Conservation (phyloP, 2,329 filamentous ascomycete species). For the Thermochaetoides dissita region DNA sequence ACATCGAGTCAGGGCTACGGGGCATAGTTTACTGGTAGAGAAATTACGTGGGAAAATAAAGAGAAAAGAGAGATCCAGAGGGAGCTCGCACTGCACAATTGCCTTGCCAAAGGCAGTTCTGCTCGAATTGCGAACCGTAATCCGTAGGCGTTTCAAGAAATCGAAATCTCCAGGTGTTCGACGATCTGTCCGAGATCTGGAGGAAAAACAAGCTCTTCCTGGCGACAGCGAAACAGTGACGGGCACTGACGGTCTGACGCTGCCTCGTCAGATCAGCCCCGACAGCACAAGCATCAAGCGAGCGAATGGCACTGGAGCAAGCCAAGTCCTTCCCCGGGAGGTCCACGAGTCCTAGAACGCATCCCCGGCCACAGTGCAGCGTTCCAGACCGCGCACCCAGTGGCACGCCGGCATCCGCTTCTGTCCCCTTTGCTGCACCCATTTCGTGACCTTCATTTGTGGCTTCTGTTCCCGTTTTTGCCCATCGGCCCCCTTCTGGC, state of each 20-base stretch:
- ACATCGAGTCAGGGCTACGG: not conserved
- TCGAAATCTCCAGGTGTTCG: too few species aligned
- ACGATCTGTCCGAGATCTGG: too few species aligned
- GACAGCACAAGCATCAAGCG: conserved; percentile 3
- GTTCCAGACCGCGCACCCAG: conserved; percentile 10
- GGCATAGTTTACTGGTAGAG: conserved; percentile 4
- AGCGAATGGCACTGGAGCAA: conserved; percentile 13
- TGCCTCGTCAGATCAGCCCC: conserved; percentile 11
- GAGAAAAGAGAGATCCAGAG: not conserved
- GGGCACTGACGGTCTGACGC: conserved; percentile 4
- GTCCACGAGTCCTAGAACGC: too few species aligned
- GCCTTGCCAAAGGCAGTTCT: too few species aligned
- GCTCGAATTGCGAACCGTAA: not conserved
- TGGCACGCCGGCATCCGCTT: too few species aligned
- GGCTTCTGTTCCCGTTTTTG: too few species aligned
- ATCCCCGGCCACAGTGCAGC: conserved; percentile 14
- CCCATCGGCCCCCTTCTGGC: too few species aligned
- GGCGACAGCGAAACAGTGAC: not conserved
- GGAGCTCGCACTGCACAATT: too few species aligned
- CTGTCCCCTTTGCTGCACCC: too few species aligned
- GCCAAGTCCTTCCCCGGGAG: conserved; percentile 4
- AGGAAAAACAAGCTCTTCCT: not conserved
- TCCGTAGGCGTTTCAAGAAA: not conserved
- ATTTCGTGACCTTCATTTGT: too few species aligned
- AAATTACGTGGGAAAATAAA: conserved; percentile 1